phyloP scores from a whole-genome alignment of 768 basidiomycete species.

The Exsudoporus frostii region DNA sequence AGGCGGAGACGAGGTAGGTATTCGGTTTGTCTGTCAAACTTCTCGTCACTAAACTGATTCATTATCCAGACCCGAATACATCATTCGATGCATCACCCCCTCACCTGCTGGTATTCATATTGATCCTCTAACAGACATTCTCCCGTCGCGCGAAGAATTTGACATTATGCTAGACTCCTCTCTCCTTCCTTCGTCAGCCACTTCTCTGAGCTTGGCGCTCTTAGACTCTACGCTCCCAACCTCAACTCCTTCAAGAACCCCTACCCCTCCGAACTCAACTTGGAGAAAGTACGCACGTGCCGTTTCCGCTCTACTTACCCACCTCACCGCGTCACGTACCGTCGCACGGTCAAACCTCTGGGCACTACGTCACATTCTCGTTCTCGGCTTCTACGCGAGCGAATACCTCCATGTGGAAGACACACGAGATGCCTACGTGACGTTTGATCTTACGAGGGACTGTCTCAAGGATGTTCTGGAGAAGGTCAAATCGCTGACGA shows the following conservation, averaged over 20 bases:
- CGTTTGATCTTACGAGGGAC: constrained; percentile 7
- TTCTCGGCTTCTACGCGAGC: constrained; percentile 57
- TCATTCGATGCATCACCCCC: constrained; percentile 37
- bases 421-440: constrained; percentile 48
- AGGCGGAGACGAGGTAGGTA: constrained; percentile 32
- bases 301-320: constrained; percentile 51
- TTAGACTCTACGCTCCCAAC: constrained; percentile 59
- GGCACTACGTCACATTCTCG: constrained; percentile 68
- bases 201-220: constrained; percentile 56
- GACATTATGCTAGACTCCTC: constrained; percentile 42
- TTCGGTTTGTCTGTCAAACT: not conserved
- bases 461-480: constrained; percentile 38
- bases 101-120: constrained; percentile 37
- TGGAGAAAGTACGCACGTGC: constrained; percentile 55
- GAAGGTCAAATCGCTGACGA: constrained; percentile 50
- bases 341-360: constrained; percentile 56
- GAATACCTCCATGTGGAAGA: constrained; percentile 58
- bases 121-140: constrained; percentile 46
- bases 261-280: constrained; percentile 3
- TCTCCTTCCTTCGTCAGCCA: constrained; percentile 43
- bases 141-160: constrained; percentile 47
- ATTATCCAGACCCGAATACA: constrained; percentile 42
- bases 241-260: constrained; percentile 31
- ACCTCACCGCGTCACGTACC: constrained; percentile 58
- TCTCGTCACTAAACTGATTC: not conserved